Percentiles rank a stretch among this genome's conserved stretches.
Conservation (phyloP, 345 rosid genomes). For the Melaleuca quinquenervia region DNA sequence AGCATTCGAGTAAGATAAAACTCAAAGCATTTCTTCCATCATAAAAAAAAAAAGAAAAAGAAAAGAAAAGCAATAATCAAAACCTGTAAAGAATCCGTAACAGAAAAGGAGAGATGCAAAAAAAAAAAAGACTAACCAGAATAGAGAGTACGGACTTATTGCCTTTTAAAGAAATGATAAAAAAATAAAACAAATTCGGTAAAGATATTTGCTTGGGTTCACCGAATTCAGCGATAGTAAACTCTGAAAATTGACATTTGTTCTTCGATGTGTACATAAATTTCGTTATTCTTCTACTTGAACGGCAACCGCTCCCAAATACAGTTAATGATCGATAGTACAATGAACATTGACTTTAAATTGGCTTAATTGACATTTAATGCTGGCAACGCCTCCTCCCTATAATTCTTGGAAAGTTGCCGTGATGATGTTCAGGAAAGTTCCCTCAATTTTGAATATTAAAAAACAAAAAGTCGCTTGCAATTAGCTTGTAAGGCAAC, state of each 20-base stretch:
- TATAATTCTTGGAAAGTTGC: neutral
- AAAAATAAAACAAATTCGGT: neutral
- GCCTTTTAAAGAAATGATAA: neutral
- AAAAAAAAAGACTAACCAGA: neutral
- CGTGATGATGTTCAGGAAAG: neutral
- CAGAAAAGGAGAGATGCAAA: neutral
- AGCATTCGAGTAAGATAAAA: neutral
- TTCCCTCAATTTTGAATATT: neutral
- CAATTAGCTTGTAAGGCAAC: neutral
- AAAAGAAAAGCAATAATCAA: accelerated
- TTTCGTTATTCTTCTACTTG: neutral
- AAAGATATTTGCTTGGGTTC: neutral
- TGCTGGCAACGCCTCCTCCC: neutral
- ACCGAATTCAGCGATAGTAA: too few species aligned
- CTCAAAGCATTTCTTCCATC: too few species aligned
- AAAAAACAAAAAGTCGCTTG: neutral
- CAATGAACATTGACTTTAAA: neutral
- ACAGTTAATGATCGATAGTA: neutral
- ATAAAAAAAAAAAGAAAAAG: too few species aligned
- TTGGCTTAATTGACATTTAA: neutral
- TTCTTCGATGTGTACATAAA: neutral
- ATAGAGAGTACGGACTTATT: too few species aligned
- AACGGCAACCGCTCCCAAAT: neutral
- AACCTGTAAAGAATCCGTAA: too few species aligned
- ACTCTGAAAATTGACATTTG: neutral